phyloP scores from a whole-genome alignment of 2,329 filamentous ascomycete species.

The Penicillium sclerotiorum region DNA sequence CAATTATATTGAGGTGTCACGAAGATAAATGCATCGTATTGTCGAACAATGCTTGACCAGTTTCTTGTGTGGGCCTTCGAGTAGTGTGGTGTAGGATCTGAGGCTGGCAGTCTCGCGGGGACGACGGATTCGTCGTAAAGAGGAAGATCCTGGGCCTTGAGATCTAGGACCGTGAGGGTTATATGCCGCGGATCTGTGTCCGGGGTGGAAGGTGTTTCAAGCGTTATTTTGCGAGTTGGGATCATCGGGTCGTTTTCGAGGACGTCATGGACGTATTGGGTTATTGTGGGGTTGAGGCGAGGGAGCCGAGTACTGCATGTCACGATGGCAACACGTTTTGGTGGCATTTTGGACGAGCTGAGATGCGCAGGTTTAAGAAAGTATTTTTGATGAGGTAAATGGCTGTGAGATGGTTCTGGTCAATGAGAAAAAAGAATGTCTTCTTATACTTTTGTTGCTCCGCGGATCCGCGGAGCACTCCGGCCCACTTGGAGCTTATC shows the following conservation, averaged over 20 bases:
- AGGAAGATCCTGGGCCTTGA: constrained; percentile 36
- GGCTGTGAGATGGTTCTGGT: too few relatives aligned
- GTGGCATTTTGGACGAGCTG: constrained; percentile 21
- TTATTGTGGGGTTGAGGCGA: constrained; percentile 40
- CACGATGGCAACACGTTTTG: constrained; percentile 38
- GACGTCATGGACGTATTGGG: constrained; percentile 34
- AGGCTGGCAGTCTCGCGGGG: constrained; percentile 36
- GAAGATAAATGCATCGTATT: constrained; percentile 45
- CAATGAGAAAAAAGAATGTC: too few relatives aligned
- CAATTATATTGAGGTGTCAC: constrained; percentile 57
- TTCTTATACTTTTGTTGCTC: too few relatives aligned
- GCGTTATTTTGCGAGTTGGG: constrained; percentile 16
- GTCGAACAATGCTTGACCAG: constrained; percentile 41
- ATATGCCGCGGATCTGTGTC: constrained; percentile 24
- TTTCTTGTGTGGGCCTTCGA: constrained; percentile 36
- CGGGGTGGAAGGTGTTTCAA: neutral
- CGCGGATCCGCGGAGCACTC: too few relatives aligned
- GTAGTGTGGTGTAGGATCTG: constrained; percentile 35
- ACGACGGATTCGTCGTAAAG: constrained; percentile 44
- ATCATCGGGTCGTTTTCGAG: constrained; percentile 19
- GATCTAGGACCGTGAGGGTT: constrained; percentile 34
- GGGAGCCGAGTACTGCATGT: constrained; percentile 39
- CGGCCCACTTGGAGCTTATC: too few relatives aligned
- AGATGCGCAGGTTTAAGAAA: too few relatives aligned
- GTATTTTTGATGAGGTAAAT: too few relatives aligned